Base-by-base conservation (phyloP, 1,284 basidiomycete genomes). In the Marasmius sp. region DNA sequence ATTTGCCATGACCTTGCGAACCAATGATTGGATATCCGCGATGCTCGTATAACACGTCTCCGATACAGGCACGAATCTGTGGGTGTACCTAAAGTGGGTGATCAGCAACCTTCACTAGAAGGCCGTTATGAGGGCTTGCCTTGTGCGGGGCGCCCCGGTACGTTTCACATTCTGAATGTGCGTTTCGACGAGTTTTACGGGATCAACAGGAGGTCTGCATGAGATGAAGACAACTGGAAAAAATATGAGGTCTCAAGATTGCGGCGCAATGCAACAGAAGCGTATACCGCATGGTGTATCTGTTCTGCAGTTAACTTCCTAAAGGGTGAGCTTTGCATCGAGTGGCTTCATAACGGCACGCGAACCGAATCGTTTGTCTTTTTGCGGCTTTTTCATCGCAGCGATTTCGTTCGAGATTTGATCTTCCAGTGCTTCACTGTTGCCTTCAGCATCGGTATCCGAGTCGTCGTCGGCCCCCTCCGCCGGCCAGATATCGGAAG, bases 181-280 rank as follows among this genome's bases (percentile, higher is more conserved):
- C 49, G 81, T 82, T 37, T 81, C 70, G n/a, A 91, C 83, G 10
- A 94, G 75, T 64, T 83, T 75, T n/a, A 93, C 87, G 0, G 92
- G 91, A 69, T 93, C 87, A 38, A 92, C 79, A 0, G 92, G 92
- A 2, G 85, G 77, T 71, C 84, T 88, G 72, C 89, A 92, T 8
- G 89, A 86, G 57, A 94, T 89, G 72, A 92, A 93, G 20, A 92
- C 76, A 14, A 93, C 91, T 93, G 64, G 12, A 18, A 54, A 59
- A 51, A 38, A 62, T 53, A 49, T 49, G 58, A 61, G n/a, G 47
- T 57, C 51, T 36, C 48, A 39, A 27, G 27, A 27, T 41, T 2
- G 27, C 47, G 65, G 9, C 62, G 54, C 36, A 45, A 57, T 33
- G 27, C 14, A 56, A 37, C 11, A 48, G n/a, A 43, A 48, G 20